phyloP scores from a whole-genome alignment of 2,329 filamentous ascomycete species.

The Pseudopyricularia cyperi region DNA sequence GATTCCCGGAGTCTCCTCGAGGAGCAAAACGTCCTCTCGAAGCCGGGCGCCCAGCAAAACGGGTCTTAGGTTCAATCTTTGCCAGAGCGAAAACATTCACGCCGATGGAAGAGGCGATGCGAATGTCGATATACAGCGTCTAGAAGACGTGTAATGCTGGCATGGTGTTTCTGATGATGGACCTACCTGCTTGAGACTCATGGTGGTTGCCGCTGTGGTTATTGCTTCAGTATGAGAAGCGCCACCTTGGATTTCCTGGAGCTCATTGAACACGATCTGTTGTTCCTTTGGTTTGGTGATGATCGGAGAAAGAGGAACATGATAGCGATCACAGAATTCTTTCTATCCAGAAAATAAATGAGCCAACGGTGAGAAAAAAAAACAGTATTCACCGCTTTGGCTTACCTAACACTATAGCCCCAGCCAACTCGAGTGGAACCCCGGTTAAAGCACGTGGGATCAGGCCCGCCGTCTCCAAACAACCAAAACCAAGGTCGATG shows the following conservation, averaged over 20 bases:
- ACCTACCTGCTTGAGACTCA: too few relatives aligned
- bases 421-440: neutral
- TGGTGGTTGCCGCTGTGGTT: too few relatives aligned
- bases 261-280: too few relatives aligned
- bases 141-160: constrained; percentile 3
- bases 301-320: too few relatives aligned
- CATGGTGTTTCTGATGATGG: neutral
- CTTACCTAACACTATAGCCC: neutral
- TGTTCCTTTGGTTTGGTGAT: too few relatives aligned
- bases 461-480: too few relatives aligned
- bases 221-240: too few relatives aligned
- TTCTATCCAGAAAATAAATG: neutral
- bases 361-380: too few relatives aligned
- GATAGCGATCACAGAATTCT: neutral
- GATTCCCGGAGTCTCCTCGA: constrained; percentile 16
- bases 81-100: constrained; percentile 14
- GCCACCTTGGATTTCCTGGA: too few relatives aligned
- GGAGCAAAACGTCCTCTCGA: constrained; percentile 16
- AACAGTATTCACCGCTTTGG: neutral
- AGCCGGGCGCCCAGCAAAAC: constrained; percentile 17
- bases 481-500: too few relatives aligned
- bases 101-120: constrained; percentile 9
- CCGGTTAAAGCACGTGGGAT: neutral
- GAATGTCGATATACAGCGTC: constrained; percentile 10
- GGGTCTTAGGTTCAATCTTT: constrained; percentile 12